A percentile compares a stretch with the other conserved stretches of the same genome.
Conservation (phyloP, 768 basidiomycete genomes). For the Kwoniella heveanensis region DNA sequence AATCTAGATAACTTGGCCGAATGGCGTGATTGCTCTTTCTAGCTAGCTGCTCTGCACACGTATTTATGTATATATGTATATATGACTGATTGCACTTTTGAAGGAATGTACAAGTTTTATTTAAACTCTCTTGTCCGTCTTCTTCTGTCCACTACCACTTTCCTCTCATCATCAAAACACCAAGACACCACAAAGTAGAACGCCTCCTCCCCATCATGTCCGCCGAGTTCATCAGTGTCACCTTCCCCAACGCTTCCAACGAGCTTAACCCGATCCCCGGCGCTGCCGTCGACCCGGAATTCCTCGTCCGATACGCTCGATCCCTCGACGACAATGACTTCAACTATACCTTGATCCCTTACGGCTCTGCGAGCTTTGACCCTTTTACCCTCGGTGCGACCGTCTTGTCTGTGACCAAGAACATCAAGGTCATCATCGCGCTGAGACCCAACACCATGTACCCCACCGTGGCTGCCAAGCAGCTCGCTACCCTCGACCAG, state of each 20-base stretch:
- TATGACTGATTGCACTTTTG: no score
- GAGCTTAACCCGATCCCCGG: slow-evolving; percentile 38
- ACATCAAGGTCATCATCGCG: slow-evolving; percentile 37
- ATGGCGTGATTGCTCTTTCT: background rate
- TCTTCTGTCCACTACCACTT: background rate
- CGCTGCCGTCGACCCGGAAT: slow-evolving; percentile 38
- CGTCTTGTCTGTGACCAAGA: slow-evolving; percentile 37
- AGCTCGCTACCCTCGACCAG: slow-evolving; percentile 40
- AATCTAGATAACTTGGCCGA: background rate
- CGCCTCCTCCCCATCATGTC: slow-evolving; percentile 23
- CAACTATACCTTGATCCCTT: slow-evolving; percentile 43
- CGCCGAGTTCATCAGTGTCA: slow-evolving; percentile 40
- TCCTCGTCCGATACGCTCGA: slow-evolving; percentile 39
- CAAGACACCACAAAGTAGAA: background rate
- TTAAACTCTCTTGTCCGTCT: no score
- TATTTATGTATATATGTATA: no score
- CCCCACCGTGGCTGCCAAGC: slow-evolving; percentile 44
- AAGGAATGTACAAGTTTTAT: no score
- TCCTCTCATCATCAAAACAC: background rate
- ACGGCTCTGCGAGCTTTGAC: slow-evolving; percentile 37
- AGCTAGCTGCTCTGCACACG: no score
- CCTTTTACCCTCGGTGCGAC: slow-evolving; percentile 41
- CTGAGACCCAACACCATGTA: slow-evolving; percentile 43
- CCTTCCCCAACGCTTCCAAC: slow-evolving; percentile 38
- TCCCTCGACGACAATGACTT: slow-evolving; percentile 38